A percentile compares a stretch with the other conserved stretches of the same genome.
These are phyloP conservation scores for Hanseniaspora thailandica DNA, from an alignment of 805 yeast genomes.

Conservation along the genomic window DNA sequence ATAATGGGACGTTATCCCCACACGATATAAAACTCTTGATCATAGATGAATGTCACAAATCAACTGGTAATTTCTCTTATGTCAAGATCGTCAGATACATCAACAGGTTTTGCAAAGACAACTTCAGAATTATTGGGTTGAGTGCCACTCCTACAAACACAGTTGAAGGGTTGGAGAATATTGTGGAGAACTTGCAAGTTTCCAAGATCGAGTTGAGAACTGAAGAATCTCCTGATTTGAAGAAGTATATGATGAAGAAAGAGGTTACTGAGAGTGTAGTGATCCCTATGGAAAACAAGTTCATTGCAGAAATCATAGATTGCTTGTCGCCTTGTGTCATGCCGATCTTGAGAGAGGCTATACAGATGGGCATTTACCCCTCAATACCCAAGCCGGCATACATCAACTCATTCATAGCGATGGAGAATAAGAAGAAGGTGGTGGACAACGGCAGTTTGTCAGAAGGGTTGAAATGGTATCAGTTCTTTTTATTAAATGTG, in stretches of 20 bases:
- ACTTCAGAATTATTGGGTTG: conserved; percentile 68
- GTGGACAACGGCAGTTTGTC: conserved; percentile 42
- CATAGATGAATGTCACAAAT: conserved; percentile 91
- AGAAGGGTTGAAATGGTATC: conserved; percentile 66
- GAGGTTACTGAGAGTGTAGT: conserved; percentile 43
- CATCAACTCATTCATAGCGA: conserved; percentile 57
- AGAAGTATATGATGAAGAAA: conserved; percentile 63
- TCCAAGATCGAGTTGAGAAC: conserved; percentile 77
- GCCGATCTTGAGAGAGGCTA: conserved; percentile 55
- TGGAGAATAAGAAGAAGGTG: conserved; percentile 55
- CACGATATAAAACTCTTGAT: conserved; percentile 62
- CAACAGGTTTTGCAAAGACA: conserved; percentile 44
- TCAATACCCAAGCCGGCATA: conserved; percentile 48
- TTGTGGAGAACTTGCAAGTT: conserved; percentile 59
- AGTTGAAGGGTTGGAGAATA: conserved; percentile 76
- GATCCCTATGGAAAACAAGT: conserved; percentile 38
- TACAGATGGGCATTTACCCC: conserved; percentile 45
- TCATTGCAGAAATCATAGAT: conserved; percentile 45
- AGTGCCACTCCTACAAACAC: conserved; percentile 95
- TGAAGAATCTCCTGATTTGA: conserved; percentile 69
- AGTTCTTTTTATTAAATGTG: conserved; percentile 48
- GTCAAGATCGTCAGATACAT: conserved; percentile 65
- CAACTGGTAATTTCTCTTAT: conserved; percentile 83
- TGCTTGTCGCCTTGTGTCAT: conserved; percentile 50
- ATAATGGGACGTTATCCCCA: conserved; percentile 65